Percentiles rank a stretch among this genome's conserved stretches.
Evolutionary conservation across 257 asterid species (phyloP).

Genomic region (Anisodus tanguticus): DNA sequence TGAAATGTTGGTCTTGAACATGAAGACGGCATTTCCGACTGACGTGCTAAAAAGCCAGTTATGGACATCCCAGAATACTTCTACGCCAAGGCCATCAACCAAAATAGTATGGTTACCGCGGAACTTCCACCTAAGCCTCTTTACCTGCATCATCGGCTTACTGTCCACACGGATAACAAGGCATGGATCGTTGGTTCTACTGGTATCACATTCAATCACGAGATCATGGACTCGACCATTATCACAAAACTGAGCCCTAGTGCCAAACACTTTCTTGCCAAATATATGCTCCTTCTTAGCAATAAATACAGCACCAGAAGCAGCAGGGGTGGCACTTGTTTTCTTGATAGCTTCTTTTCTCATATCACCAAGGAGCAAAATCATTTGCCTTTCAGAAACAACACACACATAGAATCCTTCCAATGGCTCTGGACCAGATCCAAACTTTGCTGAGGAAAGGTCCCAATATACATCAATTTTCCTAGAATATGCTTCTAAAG

Average conservation of each 20-base stretch:
- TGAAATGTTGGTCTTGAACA: conserved; percentile 52
- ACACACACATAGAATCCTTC: conserved; percentile 50
- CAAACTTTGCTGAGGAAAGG: conserved; percentile 50
- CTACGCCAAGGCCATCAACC: conserved; percentile 50
- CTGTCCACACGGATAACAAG: conserved; percentile 49
- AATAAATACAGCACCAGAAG: conserved; percentile 44
- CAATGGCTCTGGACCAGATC: conserved; percentile 56
- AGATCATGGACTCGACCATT: conserved; percentile 48
- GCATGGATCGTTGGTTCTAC: conserved; percentile 42
- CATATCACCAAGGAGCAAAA: conserved; percentile 52
- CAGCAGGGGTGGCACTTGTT: conserved; percentile 41
- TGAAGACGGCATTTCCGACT: conserved; percentile 47
- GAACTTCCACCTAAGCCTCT: conserved; percentile 53
- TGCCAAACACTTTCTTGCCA: conserved; percentile 48
- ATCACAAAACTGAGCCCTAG: conserved; percentile 46
- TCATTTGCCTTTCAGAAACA: conserved; percentile 48
- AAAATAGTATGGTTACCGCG: conserved; percentile 54
- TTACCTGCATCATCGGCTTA: conserved; percentile 54
- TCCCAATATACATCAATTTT: conserved; percentile 55
- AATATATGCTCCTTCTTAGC: conserved; percentile 50
- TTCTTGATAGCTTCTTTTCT: conserved; percentile 52
- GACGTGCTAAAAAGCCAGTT: conserved; percentile 51
- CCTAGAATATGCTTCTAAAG: conserved; percentile 48
- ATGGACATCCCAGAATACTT: conserved; percentile 58
- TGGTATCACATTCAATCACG: conserved; percentile 52